Percentiles rank a stretch among this genome's conserved stretches.
phyloP scores from a whole-genome alignment of 2,329 filamentous ascomycete species.

The Fonsecaea pedrosoi region DNA sequence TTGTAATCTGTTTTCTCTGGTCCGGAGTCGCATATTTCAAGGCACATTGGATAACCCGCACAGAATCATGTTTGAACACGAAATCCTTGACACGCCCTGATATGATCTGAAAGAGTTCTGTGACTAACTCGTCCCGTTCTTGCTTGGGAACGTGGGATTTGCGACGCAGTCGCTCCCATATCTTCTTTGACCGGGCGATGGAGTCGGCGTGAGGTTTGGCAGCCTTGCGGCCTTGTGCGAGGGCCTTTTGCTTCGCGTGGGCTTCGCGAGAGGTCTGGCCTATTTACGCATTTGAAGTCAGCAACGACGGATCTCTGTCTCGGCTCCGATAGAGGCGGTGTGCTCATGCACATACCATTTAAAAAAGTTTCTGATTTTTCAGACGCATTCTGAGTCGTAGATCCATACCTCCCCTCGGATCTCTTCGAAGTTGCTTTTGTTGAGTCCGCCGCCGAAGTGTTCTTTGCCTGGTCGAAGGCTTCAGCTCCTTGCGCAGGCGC shows the following conservation, averaged over 20 bases:
- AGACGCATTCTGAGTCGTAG: background rate
- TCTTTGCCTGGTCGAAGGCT: constrained; percentile 10
- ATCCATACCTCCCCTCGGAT: constrained; percentile 4
- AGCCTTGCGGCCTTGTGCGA: constrained; percentile 86
- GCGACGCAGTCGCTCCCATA: constrained; percentile 91
- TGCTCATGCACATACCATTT: constrained; percentile 20
- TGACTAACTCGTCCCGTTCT: constrained; percentile 83
- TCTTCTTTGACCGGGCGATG: constrained; percentile 87
- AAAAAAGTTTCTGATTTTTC: constrained; percentile 26
- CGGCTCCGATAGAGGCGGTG: background rate
- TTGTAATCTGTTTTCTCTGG: constrained; percentile 84
- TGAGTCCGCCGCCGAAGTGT: background rate
- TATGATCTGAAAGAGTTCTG: constrained; percentile 89
- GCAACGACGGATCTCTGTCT: background rate
- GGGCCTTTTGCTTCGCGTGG: constrained; percentile 88
- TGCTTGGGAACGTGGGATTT: constrained; percentile 93
- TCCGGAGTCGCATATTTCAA: constrained; percentile 91
- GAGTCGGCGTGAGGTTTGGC: constrained; percentile 92
- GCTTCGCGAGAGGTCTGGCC: constrained; percentile 81
- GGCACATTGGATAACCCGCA: constrained; percentile 94
- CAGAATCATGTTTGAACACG: constrained; percentile 97
- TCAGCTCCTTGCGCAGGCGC: constrained; percentile 11
- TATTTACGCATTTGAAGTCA: constrained; percentile 12
- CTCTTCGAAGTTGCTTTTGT: constrained; percentile 2
- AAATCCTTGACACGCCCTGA: constrained; percentile 92